Evolutionary conservation across 352 stramenopile species (phyloP).

Genomic region (Globisporangium camurandrum): DNA sequence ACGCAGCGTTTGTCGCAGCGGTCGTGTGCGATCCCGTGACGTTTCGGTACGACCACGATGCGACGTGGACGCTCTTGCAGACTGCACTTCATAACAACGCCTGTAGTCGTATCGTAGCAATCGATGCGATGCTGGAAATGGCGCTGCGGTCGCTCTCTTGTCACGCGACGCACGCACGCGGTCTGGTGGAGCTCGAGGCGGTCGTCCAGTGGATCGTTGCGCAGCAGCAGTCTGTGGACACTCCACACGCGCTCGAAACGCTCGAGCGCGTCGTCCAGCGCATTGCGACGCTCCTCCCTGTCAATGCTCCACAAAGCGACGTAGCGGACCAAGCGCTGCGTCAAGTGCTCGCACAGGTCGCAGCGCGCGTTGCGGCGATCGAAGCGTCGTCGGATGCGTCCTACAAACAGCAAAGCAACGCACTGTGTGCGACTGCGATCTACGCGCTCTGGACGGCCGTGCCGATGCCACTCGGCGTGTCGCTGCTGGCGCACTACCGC

Average conservation of each 20-base stretch:
- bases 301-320: constrained; percentile 17
- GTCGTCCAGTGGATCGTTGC: constrained; percentile 37
- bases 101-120: constrained; percentile 38
- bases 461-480: constrained; percentile 45
- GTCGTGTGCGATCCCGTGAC: constrained; percentile 36
- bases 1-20: constrained; percentile 30
- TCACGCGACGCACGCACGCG: constrained; percentile 12
- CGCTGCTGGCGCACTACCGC: constrained; percentile 47
- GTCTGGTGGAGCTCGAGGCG: constrained; percentile 30
- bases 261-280: constrained; percentile 35
- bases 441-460: constrained; percentile 62
- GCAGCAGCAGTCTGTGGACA: constrained; percentile 35
- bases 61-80: constrained; percentile 60
- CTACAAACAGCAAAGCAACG: constrained; percentile 28
- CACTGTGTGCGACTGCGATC: constrained; percentile 51
- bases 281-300: constrained; percentile 11
- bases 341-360: constrained; percentile 47
- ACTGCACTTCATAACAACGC: no score
- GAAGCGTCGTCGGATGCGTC: constrained; percentile 21
- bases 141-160: constrained; percentile 28
- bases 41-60: constrained; percentile 43
- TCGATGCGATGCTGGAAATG: constrained; percentile 45
- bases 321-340: constrained; percentile 24
- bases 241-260: no score
- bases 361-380: constrained; percentile 22